These are phyloP conservation scores for Cyclotella kingstonii DNA, from an alignment of 108 stramenopile genomes.

Conservation along the genomic window DNA sequence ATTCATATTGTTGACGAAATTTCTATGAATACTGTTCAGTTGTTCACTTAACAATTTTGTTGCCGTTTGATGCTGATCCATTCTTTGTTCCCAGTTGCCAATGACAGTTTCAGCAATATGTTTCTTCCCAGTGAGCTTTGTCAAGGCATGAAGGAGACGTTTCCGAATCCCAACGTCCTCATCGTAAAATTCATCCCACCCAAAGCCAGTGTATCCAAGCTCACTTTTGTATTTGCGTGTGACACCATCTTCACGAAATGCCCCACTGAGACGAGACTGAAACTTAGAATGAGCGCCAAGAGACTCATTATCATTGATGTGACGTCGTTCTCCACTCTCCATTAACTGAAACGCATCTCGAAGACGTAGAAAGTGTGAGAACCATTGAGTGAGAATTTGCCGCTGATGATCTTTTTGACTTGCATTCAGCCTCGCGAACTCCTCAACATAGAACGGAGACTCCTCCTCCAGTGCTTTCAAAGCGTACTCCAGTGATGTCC, in stretches of 20 bases:
- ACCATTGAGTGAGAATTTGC: constrained; percentile 21
- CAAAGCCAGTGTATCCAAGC: constrained; percentile 60
- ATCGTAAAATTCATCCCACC: constrained; percentile 78
- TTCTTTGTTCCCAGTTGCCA: constrained; percentile 35
- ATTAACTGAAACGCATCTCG: constrained; percentile 75
- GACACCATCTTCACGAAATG: constrained; percentile 58
- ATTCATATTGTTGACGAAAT: constrained; percentile 35
- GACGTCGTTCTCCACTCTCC: constrained; percentile 79
- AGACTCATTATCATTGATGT: constrained; percentile 48
- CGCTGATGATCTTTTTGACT: not conserved
- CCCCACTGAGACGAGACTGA: constrained; percentile 15
- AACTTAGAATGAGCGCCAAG: constrained; percentile 17
- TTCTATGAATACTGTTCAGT: constrained; percentile 26
- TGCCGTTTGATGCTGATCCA: constrained; percentile 50
- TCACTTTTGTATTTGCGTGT: constrained; percentile 52
- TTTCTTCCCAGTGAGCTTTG: not conserved
- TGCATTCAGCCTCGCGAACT: not conserved
- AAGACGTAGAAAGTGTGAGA: constrained; percentile 52
- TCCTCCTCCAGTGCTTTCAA: constrained; percentile 19
- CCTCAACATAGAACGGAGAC: constrained; percentile 5
- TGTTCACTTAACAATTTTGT: constrained; percentile 32
- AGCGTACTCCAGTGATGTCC: constrained; percentile 19
- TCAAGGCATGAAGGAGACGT: constrained; percentile 27
- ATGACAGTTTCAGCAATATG: constrained; percentile 33
- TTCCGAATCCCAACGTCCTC: constrained; percentile 56